Conservation (phyloP, 2,329 filamentous ascomycete genomes). For the Sclerotinia glacialis region DNA sequence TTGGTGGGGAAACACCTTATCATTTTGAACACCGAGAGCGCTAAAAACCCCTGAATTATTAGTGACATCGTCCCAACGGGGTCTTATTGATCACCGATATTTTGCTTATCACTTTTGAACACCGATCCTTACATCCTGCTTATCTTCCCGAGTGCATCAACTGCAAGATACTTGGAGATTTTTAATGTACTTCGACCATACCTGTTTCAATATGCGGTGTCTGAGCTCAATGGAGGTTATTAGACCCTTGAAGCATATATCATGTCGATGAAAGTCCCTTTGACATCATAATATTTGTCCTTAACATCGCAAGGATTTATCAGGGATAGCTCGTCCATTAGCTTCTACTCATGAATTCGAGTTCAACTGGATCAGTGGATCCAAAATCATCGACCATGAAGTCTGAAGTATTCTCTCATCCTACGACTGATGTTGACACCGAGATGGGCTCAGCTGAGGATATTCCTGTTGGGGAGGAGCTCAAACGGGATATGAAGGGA, state of each 20-base stretch:
- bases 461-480: constrained; percentile 19
- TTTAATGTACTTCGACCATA: not conserved
- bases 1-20: constrained; percentile 11
- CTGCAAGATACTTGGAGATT: not conserved
- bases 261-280: not conserved
- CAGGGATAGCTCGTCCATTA: not conserved
- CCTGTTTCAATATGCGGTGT: not conserved
- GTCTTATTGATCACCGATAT: constrained; percentile 4
- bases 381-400: constrained; percentile 11
- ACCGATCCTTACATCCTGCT: not conserved
- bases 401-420: not conserved
- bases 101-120: constrained; percentile 16
- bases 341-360: constrained; percentile 1
- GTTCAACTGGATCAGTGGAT: not conserved
- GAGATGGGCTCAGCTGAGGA: constrained; percentile 19
- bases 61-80: not conserved
- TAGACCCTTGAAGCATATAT: constrained; percentile 4
- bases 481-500: constrained; percentile 50
- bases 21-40: not conserved
- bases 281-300: not conserved
- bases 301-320: not conserved
- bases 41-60: not conserved
- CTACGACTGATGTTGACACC: not conserved
- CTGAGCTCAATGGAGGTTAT: not conserved
- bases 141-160: constrained; percentile 13